phyloP scores from a whole-genome alignment of 2,329 filamentous ascomycete species.

The Boeremia lycopersici region DNA sequence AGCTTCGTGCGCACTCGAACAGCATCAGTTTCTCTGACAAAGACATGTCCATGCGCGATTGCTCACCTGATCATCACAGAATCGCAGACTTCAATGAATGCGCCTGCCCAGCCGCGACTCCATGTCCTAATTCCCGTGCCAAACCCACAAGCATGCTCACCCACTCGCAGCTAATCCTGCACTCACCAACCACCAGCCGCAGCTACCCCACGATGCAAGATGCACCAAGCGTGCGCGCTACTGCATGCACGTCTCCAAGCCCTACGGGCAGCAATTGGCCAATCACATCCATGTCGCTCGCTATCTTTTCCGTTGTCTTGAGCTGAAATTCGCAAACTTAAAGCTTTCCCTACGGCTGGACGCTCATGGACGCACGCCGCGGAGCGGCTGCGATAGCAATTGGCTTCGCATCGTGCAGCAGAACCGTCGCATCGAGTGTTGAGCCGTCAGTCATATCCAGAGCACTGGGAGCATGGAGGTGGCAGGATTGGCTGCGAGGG shows the following conservation, averaged over 20 bases:
- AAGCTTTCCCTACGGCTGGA: not conserved
- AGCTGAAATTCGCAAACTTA: not conserved
- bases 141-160: not conserved
- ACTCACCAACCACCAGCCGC: conserved; percentile 14
- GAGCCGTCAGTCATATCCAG: not conserved
- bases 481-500: not conserved
- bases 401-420: not conserved
- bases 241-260: conserved; percentile 16
- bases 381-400: not conserved
- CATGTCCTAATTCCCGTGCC: not conserved
- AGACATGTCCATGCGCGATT: not conserved
- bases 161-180: conserved; percentile 6
- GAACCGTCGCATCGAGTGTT: not conserved
- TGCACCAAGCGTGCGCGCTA: conserved; percentile 10
- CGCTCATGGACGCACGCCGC: not conserved
- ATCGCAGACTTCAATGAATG: not conserved
- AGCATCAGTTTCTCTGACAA: conserved; percentile 1
- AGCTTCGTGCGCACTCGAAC: conserved; percentile 4
- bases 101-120: not conserved
- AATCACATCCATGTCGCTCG: not conserved
- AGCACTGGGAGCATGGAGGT: not conserved
- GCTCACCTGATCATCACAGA: not conserved
- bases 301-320: conserved; percentile 2
- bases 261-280: conserved; percentile 5
- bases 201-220: conserved; percentile 16